Conservation (phyloP, 192 early-diverging fungal species). For the Mortierella alpina region DNA sequence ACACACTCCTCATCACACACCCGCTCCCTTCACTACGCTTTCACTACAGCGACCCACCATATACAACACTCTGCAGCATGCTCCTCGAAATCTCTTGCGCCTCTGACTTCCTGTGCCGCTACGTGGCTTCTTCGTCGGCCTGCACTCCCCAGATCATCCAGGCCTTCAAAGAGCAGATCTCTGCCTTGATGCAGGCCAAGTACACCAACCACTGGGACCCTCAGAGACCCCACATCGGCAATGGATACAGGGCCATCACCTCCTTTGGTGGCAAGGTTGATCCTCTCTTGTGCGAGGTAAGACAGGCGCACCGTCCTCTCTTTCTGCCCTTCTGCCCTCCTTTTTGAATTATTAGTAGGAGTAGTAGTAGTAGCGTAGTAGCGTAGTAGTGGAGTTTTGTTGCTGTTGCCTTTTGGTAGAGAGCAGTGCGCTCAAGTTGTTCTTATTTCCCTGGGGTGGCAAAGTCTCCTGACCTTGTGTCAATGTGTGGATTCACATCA, state of each 20-base stretch:
- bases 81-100: conserved; percentile 51
- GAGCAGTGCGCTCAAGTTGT: too few species aligned
- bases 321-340: not conserved
- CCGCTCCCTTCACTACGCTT: too few species aligned
- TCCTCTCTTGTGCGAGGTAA: conserved; percentile 65
- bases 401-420: too few species aligned
- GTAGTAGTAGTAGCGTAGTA: too few species aligned
- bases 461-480: too few species aligned
- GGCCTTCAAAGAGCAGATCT: conserved; percentile 63
- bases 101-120: conserved; percentile 45
- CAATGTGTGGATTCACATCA: too few species aligned
- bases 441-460: too few species aligned
- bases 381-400: too few species aligned
- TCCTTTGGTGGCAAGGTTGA: conserved; percentile 77
- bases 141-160: conserved; percentile 48
- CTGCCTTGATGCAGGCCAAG: conserved; percentile 62
- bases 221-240: conserved; percentile 70
- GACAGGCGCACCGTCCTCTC: not conserved
- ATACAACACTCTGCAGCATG: conserved; percentile 3
- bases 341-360: not conserved
- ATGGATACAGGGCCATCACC: conserved; percentile 82
- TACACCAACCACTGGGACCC: conserved; percentile 81
- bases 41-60: too few species aligned
- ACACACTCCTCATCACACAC: too few species aligned
- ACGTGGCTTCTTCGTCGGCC: conserved; percentile 29